phyloP scores from a whole-genome alignment of 1,139 yeast species.

The Taiozyma sp. region DNA sequence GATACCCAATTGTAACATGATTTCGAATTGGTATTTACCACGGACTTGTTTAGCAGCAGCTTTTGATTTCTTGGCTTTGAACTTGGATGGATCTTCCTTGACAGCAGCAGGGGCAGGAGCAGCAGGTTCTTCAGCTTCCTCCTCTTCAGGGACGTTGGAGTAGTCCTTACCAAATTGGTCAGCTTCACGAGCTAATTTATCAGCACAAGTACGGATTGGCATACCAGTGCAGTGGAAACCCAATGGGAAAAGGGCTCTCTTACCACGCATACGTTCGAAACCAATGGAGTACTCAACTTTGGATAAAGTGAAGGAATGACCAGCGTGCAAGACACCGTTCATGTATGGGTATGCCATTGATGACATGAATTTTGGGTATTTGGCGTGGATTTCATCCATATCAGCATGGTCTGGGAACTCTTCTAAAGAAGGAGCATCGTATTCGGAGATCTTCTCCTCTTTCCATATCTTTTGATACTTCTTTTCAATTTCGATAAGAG shows the following conservation, averaged over 20 bases:
- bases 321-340: slow-evolving; percentile 98
- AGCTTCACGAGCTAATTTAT: slow-evolving; percentile 87
- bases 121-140: slow-evolving; percentile 39
- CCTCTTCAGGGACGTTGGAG: slow-evolving; percentile 57
- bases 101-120: slow-evolving; percentile 29
- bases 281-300: slow-evolving; percentile 94
- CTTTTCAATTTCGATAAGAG: slow-evolving; percentile 83
- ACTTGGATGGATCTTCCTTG: slow-evolving; percentile 79
- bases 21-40: slow-evolving; percentile 92
- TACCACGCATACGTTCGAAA: slow-evolving; percentile 92
- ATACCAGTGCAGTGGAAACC: slow-evolving; percentile 99
- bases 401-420: slow-evolving; percentile 54
- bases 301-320: slow-evolving; percentile 93
- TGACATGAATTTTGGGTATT: slow-evolving; percentile 83
- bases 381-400: slow-evolving; percentile 65
- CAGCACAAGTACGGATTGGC: slow-evolving; percentile 98
- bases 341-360: slow-evolving; percentile 99
- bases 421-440: slow-evolving; percentile 77
- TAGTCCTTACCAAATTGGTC: slow-evolving; percentile 88
- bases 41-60: slow-evolving; percentile 92
- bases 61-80: slow-evolving; percentile 87
- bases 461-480: slow-evolving; percentile 87
- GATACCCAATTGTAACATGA: slow-evolving; percentile 91
- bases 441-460: slow-evolving; percentile 78
- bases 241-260: slow-evolving; percentile 87